Evolutionary conservation across 2,329 filamentous ascomycete genomes (phyloP), one percentile per base, ranked within the genome.

Genomic region (Hansfordia pulvinata): DNA sequence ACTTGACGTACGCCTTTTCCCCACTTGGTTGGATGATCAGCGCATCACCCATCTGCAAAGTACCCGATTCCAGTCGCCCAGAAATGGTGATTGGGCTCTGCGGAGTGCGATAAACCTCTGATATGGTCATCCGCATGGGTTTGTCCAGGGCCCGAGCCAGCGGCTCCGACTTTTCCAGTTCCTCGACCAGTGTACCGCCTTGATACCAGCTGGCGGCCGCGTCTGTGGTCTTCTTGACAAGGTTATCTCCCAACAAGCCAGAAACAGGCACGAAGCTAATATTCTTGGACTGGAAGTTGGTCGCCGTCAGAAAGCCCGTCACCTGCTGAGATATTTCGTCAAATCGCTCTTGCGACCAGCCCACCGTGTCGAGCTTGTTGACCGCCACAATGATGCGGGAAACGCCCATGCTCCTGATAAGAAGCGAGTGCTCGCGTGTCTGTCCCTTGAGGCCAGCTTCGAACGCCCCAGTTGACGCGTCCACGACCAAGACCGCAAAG

Each of bases 361-460:
- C 58, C 6, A 88, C 75, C 10, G 76, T 77, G 48, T 98, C 90
- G 42, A 98, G 76, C 52, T 98, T 98, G 57, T 98, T 98, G 34
- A 98, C 73, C 2, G 83, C 86, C 16, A 98, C 79, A 21, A 98
- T 76, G 10, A 98, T 64, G 15, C 78, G 70, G 34, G 88, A 79
- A 2, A 98, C 78, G 0, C 90, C 90, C 58, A 96, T 80, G 40
- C 86, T 94, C 33, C 88, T 71, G 5, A 93, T 72, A 1, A 98
- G 66, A 10, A 96, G 56, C 5, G 90, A 84, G 47, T 98, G 90
- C 46, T 98, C 90, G 47, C 82, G 78, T 0, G 90, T 98, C 48
- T 98, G 90, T 0, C 90, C 90, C 45, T 81, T 88, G 17, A 96
- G 60, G 0, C 90, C 92, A 4, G 84, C 85, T 49, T 98, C 90